Evolutionary conservation across 352 stramenopile genomes (phyloP).

Genomic region (Phytopythium montanum): DNA sequence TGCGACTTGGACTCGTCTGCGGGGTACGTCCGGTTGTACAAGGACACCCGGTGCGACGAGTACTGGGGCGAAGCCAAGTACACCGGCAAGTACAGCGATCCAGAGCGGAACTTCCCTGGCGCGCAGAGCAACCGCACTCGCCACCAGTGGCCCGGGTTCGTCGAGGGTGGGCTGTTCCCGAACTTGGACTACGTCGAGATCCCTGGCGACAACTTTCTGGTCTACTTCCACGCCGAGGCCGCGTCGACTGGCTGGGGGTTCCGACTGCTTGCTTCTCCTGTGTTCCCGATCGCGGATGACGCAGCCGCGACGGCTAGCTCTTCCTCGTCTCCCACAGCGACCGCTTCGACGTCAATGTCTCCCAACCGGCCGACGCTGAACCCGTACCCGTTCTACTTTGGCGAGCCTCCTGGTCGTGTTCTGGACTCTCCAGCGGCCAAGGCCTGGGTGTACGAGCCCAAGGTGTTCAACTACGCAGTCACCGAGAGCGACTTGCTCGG

Average conservation of each 20-base stretch:
- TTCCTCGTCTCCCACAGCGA: not conserved
- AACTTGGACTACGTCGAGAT: slow-evolving; percentile 56
- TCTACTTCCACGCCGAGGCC: slow-evolving; percentile 68
- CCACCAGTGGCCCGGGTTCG: slow-evolving; percentile 15
- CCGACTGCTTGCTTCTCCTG: slow-evolving; percentile 46
- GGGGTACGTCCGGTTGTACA: slow-evolving; percentile 72
- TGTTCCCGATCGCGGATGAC: slow-evolving; percentile 22
- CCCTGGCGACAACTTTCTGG: slow-evolving; percentile 57
- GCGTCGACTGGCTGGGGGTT: slow-evolving; percentile 64
- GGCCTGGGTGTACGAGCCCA: slow-evolving; percentile 58
- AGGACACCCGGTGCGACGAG: slow-evolving; percentile 59
- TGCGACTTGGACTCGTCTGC: slow-evolving; percentile 58
- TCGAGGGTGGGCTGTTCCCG: slow-evolving; percentile 8
- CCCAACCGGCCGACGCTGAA: slow-evolving; percentile 29
- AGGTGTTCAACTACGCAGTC: slow-evolving; percentile 41
- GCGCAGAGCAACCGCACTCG: slow-evolving; percentile 52
- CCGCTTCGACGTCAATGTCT: not conserved
- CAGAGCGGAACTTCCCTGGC: slow-evolving; percentile 69
- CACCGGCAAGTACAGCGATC: slow-evolving; percentile 67
- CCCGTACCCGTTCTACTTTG: slow-evolving; percentile 68
- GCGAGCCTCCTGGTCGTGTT: slow-evolving; percentile 49
- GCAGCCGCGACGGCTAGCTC: not conserved
- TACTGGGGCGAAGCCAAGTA: slow-evolving; percentile 72
- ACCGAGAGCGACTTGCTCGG: slow-evolving; percentile 46
- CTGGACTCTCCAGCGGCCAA: slow-evolving; percentile 45